These are phyloP conservation scores for Mikania micrantha DNA, from an alignment of 129 eudicot species.

Conservation along the genomic window DNA sequence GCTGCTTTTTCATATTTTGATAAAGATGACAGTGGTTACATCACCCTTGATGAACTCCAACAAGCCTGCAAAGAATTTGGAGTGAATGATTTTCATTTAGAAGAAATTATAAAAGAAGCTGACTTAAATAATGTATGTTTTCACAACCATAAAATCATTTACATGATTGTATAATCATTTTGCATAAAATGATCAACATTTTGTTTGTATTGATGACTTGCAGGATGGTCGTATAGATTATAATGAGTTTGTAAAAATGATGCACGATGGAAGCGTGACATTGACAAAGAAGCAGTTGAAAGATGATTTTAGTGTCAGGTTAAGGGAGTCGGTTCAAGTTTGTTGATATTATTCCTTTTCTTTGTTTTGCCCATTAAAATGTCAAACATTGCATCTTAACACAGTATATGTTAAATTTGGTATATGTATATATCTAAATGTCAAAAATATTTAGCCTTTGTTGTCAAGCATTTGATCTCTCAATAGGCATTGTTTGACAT, in stretches of 20 bases:
- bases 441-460: neutral
- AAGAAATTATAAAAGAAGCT: constrained; percentile 54
- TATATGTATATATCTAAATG: neutral
- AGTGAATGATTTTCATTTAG: constrained; percentile 35
- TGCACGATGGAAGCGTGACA: constrained; percentile 49
- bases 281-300: constrained; percentile 32
- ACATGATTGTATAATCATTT: neutral
- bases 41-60: constrained; percentile 76
- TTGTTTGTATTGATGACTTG: constrained; percentile 5
- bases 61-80: constrained; percentile 63
- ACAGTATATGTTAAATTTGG: neutral
- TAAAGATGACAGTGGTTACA: constrained; percentile 77
- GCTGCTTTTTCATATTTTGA: constrained; percentile 69
- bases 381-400: constrained; percentile 1
- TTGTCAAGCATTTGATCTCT: neutral
- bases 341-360: constrained; percentile 19
- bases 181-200: neutral
- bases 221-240: constrained; percentile 85
- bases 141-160: neutral
- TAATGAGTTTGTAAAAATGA: constrained; percentile 71
- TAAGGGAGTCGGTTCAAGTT: constrained; percentile 23
- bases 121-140: constrained; percentile 47
- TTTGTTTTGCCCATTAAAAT: neutral
- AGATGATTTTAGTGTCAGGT: constrained; percentile 25
- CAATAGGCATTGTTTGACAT: too few species aligned